Percentiles rank a stretch among this genome's conserved stretches.
These are phyloP conservation scores for Raphanus raphanistrum DNA, from an alignment of 345 rosid species.

Conservation along the genomic window DNA sequence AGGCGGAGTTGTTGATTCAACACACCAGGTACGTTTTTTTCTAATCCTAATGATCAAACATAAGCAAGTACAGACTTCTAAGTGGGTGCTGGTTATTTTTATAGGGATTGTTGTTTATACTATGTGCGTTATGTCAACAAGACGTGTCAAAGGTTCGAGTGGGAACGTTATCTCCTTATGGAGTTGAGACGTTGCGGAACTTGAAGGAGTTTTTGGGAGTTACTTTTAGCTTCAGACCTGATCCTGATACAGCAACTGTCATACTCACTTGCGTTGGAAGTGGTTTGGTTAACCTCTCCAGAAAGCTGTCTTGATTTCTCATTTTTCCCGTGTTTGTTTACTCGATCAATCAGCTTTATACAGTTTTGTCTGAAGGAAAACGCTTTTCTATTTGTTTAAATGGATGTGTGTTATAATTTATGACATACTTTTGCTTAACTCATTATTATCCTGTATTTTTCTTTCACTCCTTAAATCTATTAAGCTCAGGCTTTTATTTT, in stretches of 20 bases:
- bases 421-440: background rate
- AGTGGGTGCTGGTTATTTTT: background rate
- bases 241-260: constrained; percentile 70
- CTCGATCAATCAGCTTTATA: constrained; percentile 2
- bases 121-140: constrained; percentile 69
- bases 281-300: constrained; percentile 76
- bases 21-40: constrained; percentile 68
- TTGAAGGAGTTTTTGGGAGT: constrained; percentile 75
- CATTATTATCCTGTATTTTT: background rate
- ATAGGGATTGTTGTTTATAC: constrained; percentile 74
- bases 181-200: constrained; percentile 74
- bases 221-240: constrained; percentile 62
- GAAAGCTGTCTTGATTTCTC: constrained; percentile 56
- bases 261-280: constrained; percentile 71
- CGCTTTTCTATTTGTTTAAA: background rate
- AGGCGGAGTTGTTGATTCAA: constrained; percentile 95
- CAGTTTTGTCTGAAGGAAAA: constrained; percentile 10
- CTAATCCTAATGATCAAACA: background rate
- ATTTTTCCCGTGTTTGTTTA: constrained; percentile 15
- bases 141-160: constrained; percentile 88
- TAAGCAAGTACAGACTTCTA: background rate
- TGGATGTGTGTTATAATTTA: constrained; percentile 3
- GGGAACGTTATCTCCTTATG: constrained; percentile 75
- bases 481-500: background rate
- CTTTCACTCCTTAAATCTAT: background rate